Percentiles rank a stretch among this genome's conserved stretches.
Evolutionary conservation across 2,329 filamentous ascomycete genomes (phyloP).

Genomic region (Pezicula carpinea): DNA sequence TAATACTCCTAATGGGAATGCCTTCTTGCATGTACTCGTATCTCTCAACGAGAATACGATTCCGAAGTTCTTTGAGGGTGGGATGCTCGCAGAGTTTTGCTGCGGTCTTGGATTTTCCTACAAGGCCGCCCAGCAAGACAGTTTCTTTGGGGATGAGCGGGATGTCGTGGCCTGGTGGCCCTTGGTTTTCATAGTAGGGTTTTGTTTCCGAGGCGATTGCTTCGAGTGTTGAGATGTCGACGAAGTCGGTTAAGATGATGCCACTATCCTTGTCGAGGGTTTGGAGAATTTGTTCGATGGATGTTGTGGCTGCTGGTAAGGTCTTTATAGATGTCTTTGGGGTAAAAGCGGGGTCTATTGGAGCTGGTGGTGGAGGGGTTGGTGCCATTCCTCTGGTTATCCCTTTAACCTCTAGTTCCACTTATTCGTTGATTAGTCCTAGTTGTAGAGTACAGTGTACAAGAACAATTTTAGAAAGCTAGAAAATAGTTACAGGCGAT

Average conservation of each 20-base stretch:
- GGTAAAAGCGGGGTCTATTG: slow-evolving; percentile 9
- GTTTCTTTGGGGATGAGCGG: slow-evolving; percentile 22
- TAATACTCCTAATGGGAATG: slow-evolving; percentile 10
- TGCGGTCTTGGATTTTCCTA: slow-evolving; percentile 27
- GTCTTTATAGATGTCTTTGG: slow-evolving; percentile 16
- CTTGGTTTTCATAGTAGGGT: background rate
- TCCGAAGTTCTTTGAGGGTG: slow-evolving; percentile 21
- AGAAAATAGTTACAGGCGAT: too few relatives aligned
- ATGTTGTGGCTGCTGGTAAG: slow-evolving; percentile 17
- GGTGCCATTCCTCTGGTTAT: too few relatives aligned
- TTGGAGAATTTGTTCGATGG: slow-evolving; percentile 26
- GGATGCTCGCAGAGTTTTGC: slow-evolving; percentile 21
- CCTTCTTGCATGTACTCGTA: slow-evolving; percentile 21
- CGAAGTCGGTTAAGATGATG: slow-evolving; percentile 28
- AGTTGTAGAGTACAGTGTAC: too few relatives aligned
- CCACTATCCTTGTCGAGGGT: slow-evolving; percentile 30
- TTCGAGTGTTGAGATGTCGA: slow-evolving; percentile 17
- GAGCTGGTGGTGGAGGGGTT: background rate
- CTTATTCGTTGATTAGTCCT: too few relatives aligned
- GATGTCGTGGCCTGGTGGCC: background rate
- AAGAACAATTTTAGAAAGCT: too few relatives aligned
- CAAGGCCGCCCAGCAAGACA: slow-evolving; percentile 22
- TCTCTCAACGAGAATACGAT: slow-evolving; percentile 21
- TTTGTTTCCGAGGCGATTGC: slow-evolving; percentile 22
- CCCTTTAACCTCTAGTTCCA: too few relatives aligned